These are phyloP conservation scores for Skeletonema tropicum DNA, from an alignment of 108 stramenopile genomes.

Conservation along the genomic window DNA sequence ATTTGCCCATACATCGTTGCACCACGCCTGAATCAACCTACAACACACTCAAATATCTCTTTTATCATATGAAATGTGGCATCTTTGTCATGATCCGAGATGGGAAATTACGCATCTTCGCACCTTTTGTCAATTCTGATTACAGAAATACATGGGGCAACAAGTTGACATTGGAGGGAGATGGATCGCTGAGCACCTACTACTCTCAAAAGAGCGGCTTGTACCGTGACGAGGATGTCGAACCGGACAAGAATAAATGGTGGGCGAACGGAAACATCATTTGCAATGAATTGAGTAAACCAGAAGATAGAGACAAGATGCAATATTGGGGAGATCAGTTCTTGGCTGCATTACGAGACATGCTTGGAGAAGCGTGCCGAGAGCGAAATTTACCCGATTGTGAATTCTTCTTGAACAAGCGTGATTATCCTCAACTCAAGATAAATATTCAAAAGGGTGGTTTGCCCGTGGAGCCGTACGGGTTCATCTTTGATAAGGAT, in stretches of 20 bases:
- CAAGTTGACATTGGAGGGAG: constrained; percentile 74
- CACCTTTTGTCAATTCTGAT: constrained; percentile 92
- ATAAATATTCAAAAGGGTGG: constrained; percentile 80
- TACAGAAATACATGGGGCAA: constrained; percentile 92
- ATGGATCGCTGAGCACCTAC: constrained; percentile 69
- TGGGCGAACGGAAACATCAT: constrained; percentile 99
- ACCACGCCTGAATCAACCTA: constrained; percentile 73
- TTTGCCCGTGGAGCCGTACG: constrained; percentile 97
- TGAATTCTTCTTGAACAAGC: constrained; percentile 99
- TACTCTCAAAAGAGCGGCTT: constrained; percentile 82
- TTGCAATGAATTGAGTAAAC: constrained; percentile 93
- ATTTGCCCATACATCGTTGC: constrained; percentile 84
- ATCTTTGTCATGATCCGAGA: constrained; percentile 96
- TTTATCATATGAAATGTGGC: constrained; percentile 99
- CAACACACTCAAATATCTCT: constrained; percentile 95
- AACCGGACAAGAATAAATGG: constrained; percentile 90
- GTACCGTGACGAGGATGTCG: constrained; percentile 93
- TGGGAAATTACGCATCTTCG: constrained; percentile 90
- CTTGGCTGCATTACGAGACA: constrained; percentile 92
- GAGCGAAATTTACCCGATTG: constrained; percentile 93
- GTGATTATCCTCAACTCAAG: constrained; percentile 99
- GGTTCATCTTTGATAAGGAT: constrained; percentile 97
- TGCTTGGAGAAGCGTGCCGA: constrained; percentile 93
- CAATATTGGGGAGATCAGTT: constrained; percentile 99
- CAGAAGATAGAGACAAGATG: constrained; percentile 71